Conservation (phyloP, 805 yeast genomes). For the Hagleromyces aurorensis region DNA sequence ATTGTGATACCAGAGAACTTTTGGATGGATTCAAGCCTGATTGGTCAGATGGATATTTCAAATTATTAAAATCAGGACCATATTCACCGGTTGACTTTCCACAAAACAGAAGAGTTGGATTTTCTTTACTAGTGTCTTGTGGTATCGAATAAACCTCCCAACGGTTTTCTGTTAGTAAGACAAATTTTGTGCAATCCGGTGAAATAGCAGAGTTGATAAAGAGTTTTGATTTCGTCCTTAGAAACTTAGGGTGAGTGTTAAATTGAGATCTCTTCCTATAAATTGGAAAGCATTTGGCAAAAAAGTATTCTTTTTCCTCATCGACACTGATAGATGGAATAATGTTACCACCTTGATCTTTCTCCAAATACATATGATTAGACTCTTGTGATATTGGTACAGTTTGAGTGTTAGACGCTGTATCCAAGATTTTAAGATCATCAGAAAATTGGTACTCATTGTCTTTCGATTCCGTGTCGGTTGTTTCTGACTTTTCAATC, state of each 20-base stretch:
- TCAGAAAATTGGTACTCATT: slow-evolving; percentile 2
- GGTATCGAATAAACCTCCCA: slow-evolving; percentile 68
- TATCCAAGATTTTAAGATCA: slow-evolving; percentile 13
- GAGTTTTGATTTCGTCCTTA: slow-evolving; percentile 40
- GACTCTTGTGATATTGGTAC: slow-evolving; percentile 15
- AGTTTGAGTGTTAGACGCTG: slow-evolving; percentile 20
- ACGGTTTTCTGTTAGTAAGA: slow-evolving; percentile 53
- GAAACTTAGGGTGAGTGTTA: slow-evolving; percentile 44
- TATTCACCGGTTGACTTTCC: slow-evolving; percentile 66
- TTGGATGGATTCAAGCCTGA: no score
- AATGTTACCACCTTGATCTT: slow-evolving; percentile 4
- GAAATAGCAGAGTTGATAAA: slow-evolving; percentile 53
- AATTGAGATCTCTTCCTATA: slow-evolving; percentile 56
- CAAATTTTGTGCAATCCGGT: slow-evolving; percentile 57
- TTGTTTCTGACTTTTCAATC: slow-evolving; percentile 1
- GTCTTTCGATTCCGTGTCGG: slow-evolving; percentile 2
- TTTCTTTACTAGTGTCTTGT: slow-evolving; percentile 3
- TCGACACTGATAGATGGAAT: slow-evolving; percentile 32
- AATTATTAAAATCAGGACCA: slow-evolving; percentile 42
- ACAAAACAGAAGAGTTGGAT: slow-evolving; percentile 55
- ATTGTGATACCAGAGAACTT: slow-evolving; percentile 3
- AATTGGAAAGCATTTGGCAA: slow-evolving; percentile 75
- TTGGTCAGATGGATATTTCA: slow-evolving; percentile 23
- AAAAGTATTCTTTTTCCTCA: slow-evolving; percentile 52
- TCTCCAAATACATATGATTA: slow-evolving; percentile 4